Evolutionary conservation across 2,329 filamentous ascomycete genomes (phyloP).

Genomic region (Ceratocystis ficicola): DNA sequence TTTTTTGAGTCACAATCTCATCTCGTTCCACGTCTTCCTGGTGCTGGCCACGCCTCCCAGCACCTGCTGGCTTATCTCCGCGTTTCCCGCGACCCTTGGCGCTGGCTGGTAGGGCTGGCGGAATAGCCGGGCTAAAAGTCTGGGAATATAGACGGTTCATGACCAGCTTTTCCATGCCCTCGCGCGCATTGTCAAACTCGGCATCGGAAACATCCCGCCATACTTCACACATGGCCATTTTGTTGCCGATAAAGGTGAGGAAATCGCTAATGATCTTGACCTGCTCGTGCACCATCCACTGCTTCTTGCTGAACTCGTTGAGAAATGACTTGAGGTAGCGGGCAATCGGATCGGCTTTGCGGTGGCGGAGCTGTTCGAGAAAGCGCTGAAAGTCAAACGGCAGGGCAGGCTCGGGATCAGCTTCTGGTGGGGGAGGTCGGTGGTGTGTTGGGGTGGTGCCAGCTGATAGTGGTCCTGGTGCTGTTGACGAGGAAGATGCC

Average conservation of each 20-base stretch:
- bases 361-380: slow-evolving; percentile 85
- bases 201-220: slow-evolving; percentile 93
- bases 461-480: slow-evolving; percentile 20
- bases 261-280: slow-evolving; percentile 98
- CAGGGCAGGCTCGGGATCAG: slow-evolving; percentile 66
- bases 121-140: slow-evolving; percentile 90
- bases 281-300: slow-evolving; percentile 99
- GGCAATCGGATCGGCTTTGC: slow-evolving; percentile 94
- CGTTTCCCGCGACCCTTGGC: slow-evolving; percentile 53
- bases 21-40: slow-evolving; percentile 97
- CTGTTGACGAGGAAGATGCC: not conserved
- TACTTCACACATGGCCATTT: slow-evolving; percentile 94
- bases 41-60: slow-evolving; percentile 85
- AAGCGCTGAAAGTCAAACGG: slow-evolving; percentile 98
- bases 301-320: slow-evolving; percentile 87
- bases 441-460: slow-evolving; percentile 43
- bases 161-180: slow-evolving; percentile 98
- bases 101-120: slow-evolving; percentile 53
- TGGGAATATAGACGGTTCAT: slow-evolving; percentile 96
- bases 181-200: slow-evolving; percentile 94
- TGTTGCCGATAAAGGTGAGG: slow-evolving; percentile 89
- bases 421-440: slow-evolving; percentile 58
- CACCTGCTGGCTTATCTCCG: slow-evolving; percentile 56
- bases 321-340: slow-evolving; percentile 91
- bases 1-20: slow-evolving; percentile 90